Evolutionary conservation across 345 rosid genomes (phyloP).

Genomic region (Triadica sebifera): DNA sequence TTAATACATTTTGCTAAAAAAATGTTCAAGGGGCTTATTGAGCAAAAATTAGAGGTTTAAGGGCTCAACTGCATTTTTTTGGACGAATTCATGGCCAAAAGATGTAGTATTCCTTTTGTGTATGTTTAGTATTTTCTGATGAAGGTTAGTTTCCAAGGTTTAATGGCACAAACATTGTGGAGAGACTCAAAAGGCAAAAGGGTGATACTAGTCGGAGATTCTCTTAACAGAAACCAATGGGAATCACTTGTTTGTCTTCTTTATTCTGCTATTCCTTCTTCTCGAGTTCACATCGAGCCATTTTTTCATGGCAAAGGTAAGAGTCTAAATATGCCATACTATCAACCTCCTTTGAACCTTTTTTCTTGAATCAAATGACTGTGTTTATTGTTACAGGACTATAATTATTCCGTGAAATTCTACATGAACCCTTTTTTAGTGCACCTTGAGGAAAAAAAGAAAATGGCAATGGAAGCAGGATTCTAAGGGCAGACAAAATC

Average conservation of each 20-base stretch:
- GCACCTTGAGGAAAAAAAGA: constrained; percentile 22
- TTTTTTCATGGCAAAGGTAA: constrained; percentile 38
- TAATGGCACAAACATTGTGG: constrained; percentile 44
- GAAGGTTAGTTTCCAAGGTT: constrained; percentile 30
- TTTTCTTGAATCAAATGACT: too few species aligned
- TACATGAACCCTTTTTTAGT: constrained; percentile 52
- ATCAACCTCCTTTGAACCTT: too few species aligned
- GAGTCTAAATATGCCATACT: background rate
- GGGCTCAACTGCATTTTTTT: too few species aligned
- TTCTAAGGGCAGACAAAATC: constrained; percentile 39
- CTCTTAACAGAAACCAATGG: constrained; percentile 56
- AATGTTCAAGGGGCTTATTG: too few species aligned
- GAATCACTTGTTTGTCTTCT: constrained; percentile 60
- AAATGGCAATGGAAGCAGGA: constrained; percentile 21
- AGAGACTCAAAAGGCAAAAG: constrained; percentile 51
- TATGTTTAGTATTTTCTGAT: background rate
- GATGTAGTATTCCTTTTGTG: background rate
- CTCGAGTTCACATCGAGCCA: constrained; percentile 24
- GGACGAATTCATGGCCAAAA: too few species aligned
- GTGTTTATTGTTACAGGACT: constrained; percentile 31
- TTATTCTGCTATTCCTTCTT: constrained; percentile 39
- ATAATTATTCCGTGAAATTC: constrained; percentile 47
- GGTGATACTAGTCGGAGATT: constrained; percentile 53
- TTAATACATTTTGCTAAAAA: too few species aligned
- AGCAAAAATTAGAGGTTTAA: too few species aligned